phyloP scores from a whole-genome alignment of 352 stramenopile genomes.

The Phytophthora colocasiae region DNA sequence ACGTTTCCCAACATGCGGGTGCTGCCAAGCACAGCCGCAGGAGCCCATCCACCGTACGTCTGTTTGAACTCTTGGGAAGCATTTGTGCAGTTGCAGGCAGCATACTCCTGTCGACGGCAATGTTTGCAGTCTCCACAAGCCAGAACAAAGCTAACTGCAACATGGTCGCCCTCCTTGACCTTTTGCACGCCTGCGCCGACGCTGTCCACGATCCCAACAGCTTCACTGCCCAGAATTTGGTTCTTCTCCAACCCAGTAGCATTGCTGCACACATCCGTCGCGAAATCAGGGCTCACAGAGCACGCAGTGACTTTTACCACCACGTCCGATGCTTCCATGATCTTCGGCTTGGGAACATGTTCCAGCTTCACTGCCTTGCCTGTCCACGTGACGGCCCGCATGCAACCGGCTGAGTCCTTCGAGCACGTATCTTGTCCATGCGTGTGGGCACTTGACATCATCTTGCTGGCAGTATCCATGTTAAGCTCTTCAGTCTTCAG shows the following conservation, averaged over 20 bases:
- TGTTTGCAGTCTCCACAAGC: conserved; percentile 76
- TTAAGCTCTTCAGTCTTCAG: not conserved
- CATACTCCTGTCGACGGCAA: conserved; percentile 68
- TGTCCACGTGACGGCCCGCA: conserved; percentile 70
- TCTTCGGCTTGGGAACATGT: conserved; percentile 62
- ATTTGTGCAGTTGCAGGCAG: conserved; percentile 77
- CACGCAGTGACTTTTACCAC: conserved; percentile 73
- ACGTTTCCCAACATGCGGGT: conserved; percentile 64
- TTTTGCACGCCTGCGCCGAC: conserved; percentile 58
- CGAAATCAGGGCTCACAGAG: conserved; percentile 66
- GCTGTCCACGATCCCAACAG: conserved; percentile 64
- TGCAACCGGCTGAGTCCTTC: conserved; percentile 49
- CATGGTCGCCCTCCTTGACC: conserved; percentile 68
- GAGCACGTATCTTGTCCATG: conserved; percentile 37
- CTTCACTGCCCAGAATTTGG: conserved; percentile 76
- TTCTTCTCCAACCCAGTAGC: conserved; percentile 55
- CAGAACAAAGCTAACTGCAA: conserved; percentile 78
- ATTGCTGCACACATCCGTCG: conserved; percentile 49
- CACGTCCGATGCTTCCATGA: conserved; percentile 57
- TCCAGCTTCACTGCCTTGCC: conserved; percentile 65
- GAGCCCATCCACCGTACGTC: conserved; percentile 70
- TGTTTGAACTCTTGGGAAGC: conserved; percentile 70
- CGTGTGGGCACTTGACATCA: conserved; percentile 33
- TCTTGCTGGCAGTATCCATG: conserved; percentile 40
- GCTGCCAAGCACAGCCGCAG: conserved; percentile 66